These are phyloP conservation scores for Xerocomus minutiporus DNA, from an alignment of 1,284 basidiomycete genomes.

Conservation along the genomic window DNA sequence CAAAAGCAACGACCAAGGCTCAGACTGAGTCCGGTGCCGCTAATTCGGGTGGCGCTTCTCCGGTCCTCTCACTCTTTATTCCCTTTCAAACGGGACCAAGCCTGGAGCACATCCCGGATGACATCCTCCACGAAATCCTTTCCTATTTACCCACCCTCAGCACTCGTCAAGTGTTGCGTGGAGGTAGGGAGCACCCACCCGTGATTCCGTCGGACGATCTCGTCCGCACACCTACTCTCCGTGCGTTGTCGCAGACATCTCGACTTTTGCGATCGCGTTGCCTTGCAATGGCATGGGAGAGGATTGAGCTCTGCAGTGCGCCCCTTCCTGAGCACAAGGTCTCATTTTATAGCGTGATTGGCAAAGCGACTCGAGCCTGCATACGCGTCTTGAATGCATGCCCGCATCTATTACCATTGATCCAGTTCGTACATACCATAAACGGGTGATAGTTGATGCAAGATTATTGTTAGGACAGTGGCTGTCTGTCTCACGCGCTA, in stretches of 20 bases:
- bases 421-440: conserved; percentile 9
- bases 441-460: too few relatives aligned
- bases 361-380: not conserved
- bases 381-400: conserved; percentile 2
- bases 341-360: not conserved
- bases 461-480: conserved; percentile 20
- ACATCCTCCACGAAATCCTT: conserved; percentile 11
- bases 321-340: not conserved
- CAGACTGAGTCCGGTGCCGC: not conserved
- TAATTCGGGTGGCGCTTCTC: not conserved
- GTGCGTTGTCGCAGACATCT: conserved; percentile 5
- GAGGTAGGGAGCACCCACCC: not conserved
- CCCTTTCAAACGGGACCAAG: conserved; percentile 5
- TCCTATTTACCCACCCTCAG: not conserved
- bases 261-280: conserved; percentile 10
- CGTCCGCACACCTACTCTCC: conserved; percentile 1
- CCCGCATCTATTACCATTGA: conserved; percentile 5
- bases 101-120: conserved; percentile 12
- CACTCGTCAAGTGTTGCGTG: not conserved
- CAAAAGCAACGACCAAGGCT: not conserved
- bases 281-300: conserved; percentile 18
- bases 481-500: conserved; percentile 20
- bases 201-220: conserved; percentile 1
- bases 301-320: conserved; percentile 9
- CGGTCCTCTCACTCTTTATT: not conserved